phyloP scores from a whole-genome alignment of 805 yeast species.

The Scheffersomyces amazonensis region DNA sequence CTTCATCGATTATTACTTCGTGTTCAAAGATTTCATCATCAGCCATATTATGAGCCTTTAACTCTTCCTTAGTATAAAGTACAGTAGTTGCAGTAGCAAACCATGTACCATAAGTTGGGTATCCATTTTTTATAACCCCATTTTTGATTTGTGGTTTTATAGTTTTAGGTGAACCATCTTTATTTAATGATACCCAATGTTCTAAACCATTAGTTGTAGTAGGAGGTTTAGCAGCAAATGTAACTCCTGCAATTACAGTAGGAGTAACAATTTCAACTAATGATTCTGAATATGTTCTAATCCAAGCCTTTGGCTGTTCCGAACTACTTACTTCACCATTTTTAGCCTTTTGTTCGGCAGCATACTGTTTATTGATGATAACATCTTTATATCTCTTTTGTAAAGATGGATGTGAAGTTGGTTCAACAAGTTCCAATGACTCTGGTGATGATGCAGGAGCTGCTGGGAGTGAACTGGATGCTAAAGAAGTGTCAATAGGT shows the following conservation, averaged over 20 bases:
- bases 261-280: conserved; percentile 61
- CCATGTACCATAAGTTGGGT: conserved; percentile 73
- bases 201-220: conserved; percentile 64
- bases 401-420: conserved; percentile 10
- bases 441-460: conserved; percentile 9
- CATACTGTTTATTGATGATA: conserved; percentile 27
- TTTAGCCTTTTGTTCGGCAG: conserved; percentile 19
- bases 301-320: conserved; percentile 57
- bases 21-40: conserved; percentile 59
- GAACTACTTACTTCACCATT: conserved; percentile 6
- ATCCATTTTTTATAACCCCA: conserved; percentile 62
- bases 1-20: conserved; percentile 59
- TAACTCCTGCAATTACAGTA: conserved; percentile 60
- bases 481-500: neutral
- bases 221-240: conserved; percentile 69
- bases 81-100: conserved; percentile 68
- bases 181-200: conserved; percentile 78
- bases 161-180: conserved; percentile 78
- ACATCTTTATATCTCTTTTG: conserved; percentile 26
- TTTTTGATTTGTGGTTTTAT: conserved; percentile 72
- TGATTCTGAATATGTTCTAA: conserved; percentile 61
- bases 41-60: conserved; percentile 72
- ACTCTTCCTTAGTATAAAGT: conserved; percentile 54
- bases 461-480: conserved; percentile 1
- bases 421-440: too few species aligned